These are phyloP conservation scores for Solanum medicagineum DNA, from an alignment of 257 asterid species.

Conservation along the genomic window DNA sequence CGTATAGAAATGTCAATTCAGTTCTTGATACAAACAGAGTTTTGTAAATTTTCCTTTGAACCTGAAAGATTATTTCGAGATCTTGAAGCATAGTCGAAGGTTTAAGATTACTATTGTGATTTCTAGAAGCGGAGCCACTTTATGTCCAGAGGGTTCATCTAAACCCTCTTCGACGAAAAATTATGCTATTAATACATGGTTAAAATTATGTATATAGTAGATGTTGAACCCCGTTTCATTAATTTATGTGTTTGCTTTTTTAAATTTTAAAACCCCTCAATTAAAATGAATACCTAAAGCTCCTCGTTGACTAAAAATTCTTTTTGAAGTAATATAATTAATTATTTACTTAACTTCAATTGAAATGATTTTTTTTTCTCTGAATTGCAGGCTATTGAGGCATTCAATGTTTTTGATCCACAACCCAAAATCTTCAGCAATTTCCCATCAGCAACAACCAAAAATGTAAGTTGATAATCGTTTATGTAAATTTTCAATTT, in stretches of 20 bases:
- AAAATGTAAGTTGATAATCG: constrained; percentile 52
- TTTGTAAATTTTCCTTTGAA: neutral
- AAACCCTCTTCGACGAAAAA: no score
- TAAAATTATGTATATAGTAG: no score
- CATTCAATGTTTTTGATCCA: constrained; percentile 73
- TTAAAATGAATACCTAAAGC: no score
- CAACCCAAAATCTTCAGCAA: constrained; percentile 29
- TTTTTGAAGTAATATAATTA: neutral
- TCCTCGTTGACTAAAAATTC: no score
- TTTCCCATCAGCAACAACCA: constrained; percentile 40
- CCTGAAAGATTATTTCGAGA: neutral
- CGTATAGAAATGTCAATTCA: neutral
- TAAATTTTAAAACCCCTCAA: no score
- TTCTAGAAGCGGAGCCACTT: neutral
- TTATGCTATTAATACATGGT: no score
- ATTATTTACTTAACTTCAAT: neutral
- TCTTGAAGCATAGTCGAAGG: neutral
- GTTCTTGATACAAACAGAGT: no score
- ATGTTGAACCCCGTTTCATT: no score
- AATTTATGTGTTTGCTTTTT: no score
- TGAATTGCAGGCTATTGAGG: constrained; percentile 46
- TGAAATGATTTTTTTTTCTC: neutral
- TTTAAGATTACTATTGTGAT: neutral
- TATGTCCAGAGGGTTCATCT: no score
- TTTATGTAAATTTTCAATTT: neutral